These are phyloP conservation scores for Lodderomyces theae DNA, from an alignment of 1,139 yeast genomes.

Conservation along the genomic window DNA sequence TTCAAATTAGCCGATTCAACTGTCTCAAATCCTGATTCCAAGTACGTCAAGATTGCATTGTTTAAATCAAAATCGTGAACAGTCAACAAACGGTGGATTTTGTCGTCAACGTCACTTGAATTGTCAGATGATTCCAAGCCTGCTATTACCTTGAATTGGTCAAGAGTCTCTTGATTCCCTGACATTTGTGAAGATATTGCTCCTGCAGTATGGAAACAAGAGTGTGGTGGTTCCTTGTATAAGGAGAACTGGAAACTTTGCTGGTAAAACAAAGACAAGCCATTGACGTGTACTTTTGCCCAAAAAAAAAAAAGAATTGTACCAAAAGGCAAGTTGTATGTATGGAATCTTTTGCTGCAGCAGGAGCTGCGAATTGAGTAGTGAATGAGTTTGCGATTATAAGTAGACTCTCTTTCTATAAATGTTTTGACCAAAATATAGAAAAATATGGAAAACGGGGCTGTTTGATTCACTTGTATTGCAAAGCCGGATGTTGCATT, in stretches of 20 bases:
- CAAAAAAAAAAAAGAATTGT: neutral
- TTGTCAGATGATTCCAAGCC: constrained; percentile 4
- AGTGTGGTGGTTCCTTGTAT: no score
- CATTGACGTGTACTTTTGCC: neutral
- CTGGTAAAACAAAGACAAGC: neutral
- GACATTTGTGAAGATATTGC: neutral
- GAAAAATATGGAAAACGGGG: no score
- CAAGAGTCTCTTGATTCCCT: constrained; percentile 16
- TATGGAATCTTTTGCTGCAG: no score
- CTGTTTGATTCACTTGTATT: no score
- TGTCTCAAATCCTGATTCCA: constrained; percentile 47
- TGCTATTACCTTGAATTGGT: constrained; percentile 47
- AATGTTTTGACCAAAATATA: no score
- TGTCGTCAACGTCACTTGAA: constrained; percentile 35
- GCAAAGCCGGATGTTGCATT: no score
- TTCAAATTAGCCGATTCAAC: constrained; percentile 13
- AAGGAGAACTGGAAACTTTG: no score
- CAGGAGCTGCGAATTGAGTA: no score
- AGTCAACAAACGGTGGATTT: constrained; percentile 35
- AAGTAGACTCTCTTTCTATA: no score
- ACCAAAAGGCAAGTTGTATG: neutral
- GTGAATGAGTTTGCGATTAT: no score
- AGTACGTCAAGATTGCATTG: constrained; percentile 47
- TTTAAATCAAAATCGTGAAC: constrained; percentile 50
- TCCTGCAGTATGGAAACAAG: no score